Base-by-base conservation (phyloP, 1,139 yeast species). In the Candida mesenterica region DNA sequence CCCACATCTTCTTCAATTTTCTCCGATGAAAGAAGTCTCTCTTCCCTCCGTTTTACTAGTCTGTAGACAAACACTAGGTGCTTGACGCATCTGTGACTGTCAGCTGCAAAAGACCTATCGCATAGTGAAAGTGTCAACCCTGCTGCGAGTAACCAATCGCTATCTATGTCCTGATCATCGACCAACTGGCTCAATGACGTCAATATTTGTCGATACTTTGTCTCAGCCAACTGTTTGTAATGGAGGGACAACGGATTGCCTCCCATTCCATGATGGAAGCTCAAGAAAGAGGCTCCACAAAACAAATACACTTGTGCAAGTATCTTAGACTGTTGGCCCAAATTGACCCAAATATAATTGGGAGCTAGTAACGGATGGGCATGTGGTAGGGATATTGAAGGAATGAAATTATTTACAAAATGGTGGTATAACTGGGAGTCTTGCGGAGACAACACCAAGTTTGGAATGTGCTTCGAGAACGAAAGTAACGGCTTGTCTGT, bases 351-450 rank as follows among this genome's bases (percentile, higher is more conserved):
- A 2, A 46, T 32, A 18, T 39, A 42, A 3, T 53, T 58, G 0
- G 75, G 71, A 3, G 70, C 66, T 4, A 70, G 49, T 14, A 57
- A 47, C 1, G 65, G 61, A 42, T 68, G 75, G 0, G 74, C 57
- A 24, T 60, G 57, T 30, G 68, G 73, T 0, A 72, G 68, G 0
- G 72, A 65, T 9, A 66, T 49, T n/a, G 61, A 48, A 1, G 59
- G 59, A 38, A 70, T 58, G 40, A 66, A 66, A 4, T 57, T 55
- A 34, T 55, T 53, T 14, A 60, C 54, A 40, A 68, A 66, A 4
- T 62, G 62, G 28, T 53, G 49, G 39, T 62, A 55, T 28, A 55
- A 29, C 25, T 47, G 42, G 1, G 46, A 31, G 24, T 47, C 48
- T 24, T 36, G 39, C 3, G 30, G 18, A 4, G 50, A 34, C 5